A percentile compares a stretch with the other conserved stretches of the same genome.
Conservation (phyloP, 2,329 filamentous ascomycete genomes). For the Cercospora sesami region DNA sequence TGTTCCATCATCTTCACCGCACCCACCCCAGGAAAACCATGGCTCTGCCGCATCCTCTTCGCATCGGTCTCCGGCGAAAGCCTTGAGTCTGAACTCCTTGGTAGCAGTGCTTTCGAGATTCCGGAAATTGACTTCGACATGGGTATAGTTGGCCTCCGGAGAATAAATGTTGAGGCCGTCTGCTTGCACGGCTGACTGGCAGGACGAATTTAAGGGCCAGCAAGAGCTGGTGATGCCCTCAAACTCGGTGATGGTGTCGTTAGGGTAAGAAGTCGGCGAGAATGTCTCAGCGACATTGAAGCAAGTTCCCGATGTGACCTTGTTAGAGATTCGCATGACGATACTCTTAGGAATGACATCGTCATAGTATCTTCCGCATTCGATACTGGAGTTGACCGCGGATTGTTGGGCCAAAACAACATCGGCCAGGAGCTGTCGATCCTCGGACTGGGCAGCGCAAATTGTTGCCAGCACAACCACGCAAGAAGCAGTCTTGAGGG, state of each 20-base stretch:
- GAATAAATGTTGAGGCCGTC: neutral
- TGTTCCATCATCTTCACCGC: neutral
- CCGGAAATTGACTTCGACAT: neutral
- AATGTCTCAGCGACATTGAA: neutral
- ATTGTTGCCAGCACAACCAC: neutral
- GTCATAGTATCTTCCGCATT: neutral
- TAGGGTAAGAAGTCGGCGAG: neutral
- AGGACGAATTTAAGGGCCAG: neutral
- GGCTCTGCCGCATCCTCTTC: neutral
- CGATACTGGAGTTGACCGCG: neutral
- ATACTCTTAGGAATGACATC: neutral
- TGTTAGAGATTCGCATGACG: neutral
- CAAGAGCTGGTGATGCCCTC: neutral
- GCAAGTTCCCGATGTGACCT: neutral
- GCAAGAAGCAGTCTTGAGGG: neutral
- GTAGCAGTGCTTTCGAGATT: neutral
- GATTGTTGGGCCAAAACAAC: neutral
- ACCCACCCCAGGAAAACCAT: constrained; percentile 3
- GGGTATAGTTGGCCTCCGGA: constrained; percentile 2
- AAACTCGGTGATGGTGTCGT: neutral
- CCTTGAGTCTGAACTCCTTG: neutral
- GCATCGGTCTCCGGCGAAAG: neutral
- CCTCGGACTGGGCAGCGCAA: neutral
- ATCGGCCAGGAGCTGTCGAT: neutral
- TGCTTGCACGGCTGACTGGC: neutral